A percentile compares a stretch with the other conserved stretches of the same genome.
Conservation (phyloP, 306 rosid species). For the Vigna unguiculata region DNA sequence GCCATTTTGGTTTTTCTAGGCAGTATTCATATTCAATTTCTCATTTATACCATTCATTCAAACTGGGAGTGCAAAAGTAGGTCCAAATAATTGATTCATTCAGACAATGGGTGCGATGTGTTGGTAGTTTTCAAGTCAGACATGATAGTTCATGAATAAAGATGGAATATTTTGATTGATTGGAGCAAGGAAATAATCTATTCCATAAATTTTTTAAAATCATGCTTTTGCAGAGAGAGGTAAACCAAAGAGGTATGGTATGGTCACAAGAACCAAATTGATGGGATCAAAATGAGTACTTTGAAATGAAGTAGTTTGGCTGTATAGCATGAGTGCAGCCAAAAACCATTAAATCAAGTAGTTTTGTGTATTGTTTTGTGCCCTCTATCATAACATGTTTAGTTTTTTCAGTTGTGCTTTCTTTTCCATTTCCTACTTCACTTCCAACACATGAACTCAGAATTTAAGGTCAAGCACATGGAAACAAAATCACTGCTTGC, state of each 20-base stretch:
- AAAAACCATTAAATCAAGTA: conserved; percentile 29
- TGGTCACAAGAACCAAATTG: conserved; percentile 46
- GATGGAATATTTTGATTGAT: conserved; percentile 59
- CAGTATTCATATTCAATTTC: conserved; percentile 27
- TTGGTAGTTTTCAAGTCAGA: conserved; percentile 59
- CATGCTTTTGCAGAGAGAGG: conserved; percentile 33
- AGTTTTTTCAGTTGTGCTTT: conserved; percentile 1
- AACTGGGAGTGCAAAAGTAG: conserved; percentile 44
- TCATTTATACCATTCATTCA: neutral
- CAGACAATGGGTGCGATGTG: conserved; percentile 49
- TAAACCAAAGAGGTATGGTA: conserved; percentile 41
- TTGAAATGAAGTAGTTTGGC: conserved; percentile 43
- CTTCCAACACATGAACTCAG: conserved; percentile 18
- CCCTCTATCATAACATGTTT: conserved; percentile 28
- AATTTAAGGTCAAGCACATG: conserved; percentile 33
- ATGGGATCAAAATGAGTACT: conserved; percentile 48
- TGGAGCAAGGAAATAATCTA: conserved; percentile 47
- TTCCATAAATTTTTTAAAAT: conserved; percentile 39
- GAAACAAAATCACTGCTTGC: conserved; percentile 11
- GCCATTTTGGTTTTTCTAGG: conserved; percentile 22
- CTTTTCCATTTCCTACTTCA: conserved; percentile 2
- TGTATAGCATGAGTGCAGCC: conserved; percentile 46
- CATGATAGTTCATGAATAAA: conserved; percentile 67
- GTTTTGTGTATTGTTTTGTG: conserved; percentile 18
- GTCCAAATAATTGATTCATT: conserved; percentile 57